Evolutionary conservation across 2,329 filamentous ascomycete species (phyloP).

Genomic region (Elsinoe batatas): DNA sequence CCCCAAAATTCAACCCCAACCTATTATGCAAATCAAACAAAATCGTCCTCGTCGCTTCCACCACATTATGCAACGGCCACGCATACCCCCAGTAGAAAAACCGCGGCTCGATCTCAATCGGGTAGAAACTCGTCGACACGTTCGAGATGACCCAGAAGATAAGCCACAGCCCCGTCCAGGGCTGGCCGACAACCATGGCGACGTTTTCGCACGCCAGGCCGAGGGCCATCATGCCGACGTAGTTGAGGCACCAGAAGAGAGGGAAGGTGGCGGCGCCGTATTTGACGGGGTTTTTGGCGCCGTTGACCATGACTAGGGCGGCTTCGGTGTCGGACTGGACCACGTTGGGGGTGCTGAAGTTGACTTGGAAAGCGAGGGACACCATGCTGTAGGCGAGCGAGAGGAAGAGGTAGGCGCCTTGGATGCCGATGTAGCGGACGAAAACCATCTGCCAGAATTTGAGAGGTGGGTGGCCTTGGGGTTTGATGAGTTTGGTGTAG

Average conservation of each 20-base stretch:
- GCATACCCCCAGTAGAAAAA: constrained; percentile 56
- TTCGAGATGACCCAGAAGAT: constrained; percentile 57
- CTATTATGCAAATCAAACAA: constrained; percentile 50
- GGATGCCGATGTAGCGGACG: constrained; percentile 49
- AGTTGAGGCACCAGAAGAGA: constrained; percentile 46
- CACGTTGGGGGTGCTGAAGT: constrained; percentile 40
- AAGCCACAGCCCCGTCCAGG: constrained; percentile 53
- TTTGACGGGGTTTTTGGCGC: constrained; percentile 37
- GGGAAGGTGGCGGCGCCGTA: constrained; percentile 50
- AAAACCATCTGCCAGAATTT: constrained; percentile 49
- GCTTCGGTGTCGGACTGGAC: constrained; percentile 36
- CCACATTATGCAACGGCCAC: constrained; percentile 54
- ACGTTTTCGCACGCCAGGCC: constrained; percentile 57
- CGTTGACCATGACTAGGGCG: constrained; percentile 22
- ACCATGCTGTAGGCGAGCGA: constrained; percentile 56
- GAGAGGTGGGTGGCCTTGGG: constrained; percentile 47
- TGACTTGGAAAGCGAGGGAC: constrained; percentile 52
- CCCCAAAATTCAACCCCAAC: constrained; percentile 51
- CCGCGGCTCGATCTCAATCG: constrained; percentile 46
- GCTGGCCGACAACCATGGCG: constrained; percentile 51
- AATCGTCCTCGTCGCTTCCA: constrained; percentile 50
- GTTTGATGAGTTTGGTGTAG: constrained; percentile 47
- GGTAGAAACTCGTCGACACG: constrained; percentile 50
- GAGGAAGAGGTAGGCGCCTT: constrained; percentile 50
- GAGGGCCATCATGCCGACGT: constrained; percentile 51